Conservation (phyloP, 2,329 filamentous ascomycete genomes). For the Teratosphaeria destructans region DNA sequence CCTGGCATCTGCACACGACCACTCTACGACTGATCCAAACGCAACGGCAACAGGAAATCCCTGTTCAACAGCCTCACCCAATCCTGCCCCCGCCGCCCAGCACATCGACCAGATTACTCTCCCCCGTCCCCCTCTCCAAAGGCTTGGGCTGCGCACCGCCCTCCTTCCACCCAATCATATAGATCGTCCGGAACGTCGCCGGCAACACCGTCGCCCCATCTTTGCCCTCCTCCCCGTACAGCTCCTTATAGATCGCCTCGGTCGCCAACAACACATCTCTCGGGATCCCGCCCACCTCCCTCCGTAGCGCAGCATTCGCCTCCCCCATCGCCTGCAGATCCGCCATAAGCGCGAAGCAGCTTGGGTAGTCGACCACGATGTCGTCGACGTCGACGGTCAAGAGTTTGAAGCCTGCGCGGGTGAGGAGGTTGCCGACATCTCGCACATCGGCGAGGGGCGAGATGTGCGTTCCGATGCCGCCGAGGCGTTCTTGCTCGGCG, state of each 20-base stretch:
- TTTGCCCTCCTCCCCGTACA: constrained; percentile 65
- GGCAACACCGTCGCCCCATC: constrained; percentile 56
- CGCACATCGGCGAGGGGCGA: constrained; percentile 86
- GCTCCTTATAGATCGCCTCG: constrained; percentile 75
- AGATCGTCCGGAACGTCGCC: constrained; percentile 89
- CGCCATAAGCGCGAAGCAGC: constrained; percentile 81
- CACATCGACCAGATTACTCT: constrained; percentile 82
- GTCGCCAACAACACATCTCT: constrained; percentile 78
- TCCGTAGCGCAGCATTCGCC: constrained; percentile 75
- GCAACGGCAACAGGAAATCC: background rate
- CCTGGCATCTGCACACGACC: background rate
- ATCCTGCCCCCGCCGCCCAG: constrained; percentile 37
- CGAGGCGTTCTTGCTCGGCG: constrained; percentile 77
- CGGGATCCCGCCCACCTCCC: constrained; percentile 65
- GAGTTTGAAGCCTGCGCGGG: constrained; percentile 85
- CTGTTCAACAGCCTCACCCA: constrained; percentile 4
- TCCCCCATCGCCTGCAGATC: constrained; percentile 97
- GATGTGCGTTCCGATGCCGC: constrained; percentile 84
- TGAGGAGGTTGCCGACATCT: constrained; percentile 79
- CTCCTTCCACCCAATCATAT: constrained; percentile 98
- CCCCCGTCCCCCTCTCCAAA: constrained; percentile 69
- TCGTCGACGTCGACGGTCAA: constrained; percentile 96
- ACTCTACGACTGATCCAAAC: background rate
- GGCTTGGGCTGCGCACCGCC: constrained; percentile 69
- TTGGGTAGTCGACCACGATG: constrained; percentile 88